A percentile compares a stretch with the other conserved stretches of the same genome.
These are phyloP conservation scores for Agrostemma githago DNA, from an alignment of 148 eudicot genomes.

Conservation along the genomic window DNA sequence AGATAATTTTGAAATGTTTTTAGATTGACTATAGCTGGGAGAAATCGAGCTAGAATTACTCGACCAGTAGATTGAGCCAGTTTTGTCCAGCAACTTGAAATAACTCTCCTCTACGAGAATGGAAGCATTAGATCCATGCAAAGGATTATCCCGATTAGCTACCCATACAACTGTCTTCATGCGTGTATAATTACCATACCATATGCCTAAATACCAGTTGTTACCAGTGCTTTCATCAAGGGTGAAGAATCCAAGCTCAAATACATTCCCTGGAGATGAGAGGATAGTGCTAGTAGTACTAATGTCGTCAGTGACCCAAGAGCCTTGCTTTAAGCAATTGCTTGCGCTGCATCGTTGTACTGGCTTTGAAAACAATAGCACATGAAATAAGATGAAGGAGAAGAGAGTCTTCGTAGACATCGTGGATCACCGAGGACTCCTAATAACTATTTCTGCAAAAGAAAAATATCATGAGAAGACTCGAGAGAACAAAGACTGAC, in stretches of 20 bases:
- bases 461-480: background rate
- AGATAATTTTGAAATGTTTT: too few species aligned
- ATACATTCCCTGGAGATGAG: conserved; percentile 25
- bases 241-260: conserved; percentile 41
- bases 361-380: background rate
- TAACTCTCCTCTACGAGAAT: conserved; percentile 26
- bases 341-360: background rate
- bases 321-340: conserved; percentile 6
- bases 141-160: conserved; percentile 36
- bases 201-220: conserved; percentile 34
- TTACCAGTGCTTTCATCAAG: conserved; percentile 2
- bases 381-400: conserved; percentile 3
- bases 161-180: conserved; percentile 40
- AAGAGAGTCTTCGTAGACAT: conserved; percentile 10
- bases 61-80: conserved; percentile 10
- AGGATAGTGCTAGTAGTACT: conserved; percentile 7
- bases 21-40: background rate
- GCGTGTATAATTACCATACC: conserved; percentile 26
- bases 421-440: background rate
- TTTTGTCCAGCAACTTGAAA: conserved; percentile 11
- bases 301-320: conserved; percentile 2
- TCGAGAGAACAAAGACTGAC: background rate
- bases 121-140: conserved; percentile 6
- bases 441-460: background rate
- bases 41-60: background rate